Base-by-base conservation (phyloP, 2,329 filamentous ascomycete genomes). In the Penicillium sp. region DNA sequence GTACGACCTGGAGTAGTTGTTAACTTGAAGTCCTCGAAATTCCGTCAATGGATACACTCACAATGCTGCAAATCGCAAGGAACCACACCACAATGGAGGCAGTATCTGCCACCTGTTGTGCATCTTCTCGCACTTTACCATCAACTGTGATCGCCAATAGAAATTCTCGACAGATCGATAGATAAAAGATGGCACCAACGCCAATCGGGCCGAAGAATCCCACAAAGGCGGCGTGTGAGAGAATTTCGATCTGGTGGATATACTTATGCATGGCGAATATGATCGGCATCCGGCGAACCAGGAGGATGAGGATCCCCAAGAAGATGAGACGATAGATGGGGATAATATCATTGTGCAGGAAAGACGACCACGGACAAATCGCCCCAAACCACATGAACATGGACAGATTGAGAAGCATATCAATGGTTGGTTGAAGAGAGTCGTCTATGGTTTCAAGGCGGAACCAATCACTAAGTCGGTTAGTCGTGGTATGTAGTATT, bases 181-280 rank as follows among this genome's bases (percentile, higher is more conserved):
- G 81, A 69, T 97, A 96, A 70, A 96, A 97, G 20, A 96, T 83
- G 1, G 91, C 92, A 15, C 89, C 90, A 1, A 96, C 92, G 2
- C 93, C 92, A 53, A 97, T 92, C 0, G 92, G 92, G 0, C 92
- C 92, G 61, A 97, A 97, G 77, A 96, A 96, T 0, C 92, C 92
- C 7, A 94, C 89, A 67, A 96, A 96, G 0, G 89, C 75, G 1
- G 91, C 91, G 62, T 96, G 91, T 4, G 84, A 82, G 27, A 82
- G 73, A 40, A 88, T 81, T 54, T 91, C 84, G 41, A 96, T 92
- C 69, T 96, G 90, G 27, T 84, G 89, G 43, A 96, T 92, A 56
- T 82, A 81, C 63, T 83, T 88, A 69, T 92, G 88, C 72, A 93
- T 79, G 0, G 81, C 83, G 50, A 90, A 83, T 0, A 97, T 81